Evolutionary conservation across 2,329 filamentous ascomycete species (phyloP), one percentile per base, ranked within the genome.

Genomic region (Penicillium sp.): DNA sequence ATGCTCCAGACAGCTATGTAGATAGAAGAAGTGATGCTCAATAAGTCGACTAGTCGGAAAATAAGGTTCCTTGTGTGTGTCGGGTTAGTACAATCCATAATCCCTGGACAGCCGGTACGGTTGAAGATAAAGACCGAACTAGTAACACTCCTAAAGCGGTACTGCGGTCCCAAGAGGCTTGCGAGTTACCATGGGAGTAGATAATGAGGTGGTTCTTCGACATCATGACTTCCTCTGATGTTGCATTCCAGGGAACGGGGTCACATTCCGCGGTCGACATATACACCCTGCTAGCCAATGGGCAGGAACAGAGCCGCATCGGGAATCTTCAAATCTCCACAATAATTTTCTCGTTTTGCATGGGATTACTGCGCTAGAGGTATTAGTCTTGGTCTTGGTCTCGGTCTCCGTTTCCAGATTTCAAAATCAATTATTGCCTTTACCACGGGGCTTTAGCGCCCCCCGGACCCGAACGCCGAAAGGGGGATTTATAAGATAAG

Each of bases 261-360:
- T 57, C 53, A 39, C 54, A 58, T 58, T 58, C 56, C 31, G 53
- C 32, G 48, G 47, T 43, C 35, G 26, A 37, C 35, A 15, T 12
- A 12, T 38, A 15, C 15, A 12, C 9, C 49, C 47, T 33, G 21
- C 22, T 24, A 8, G n/a, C 52, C 48, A 54, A 52, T 54, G 17
- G 15, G n/a, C 19, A 19, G 3, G 12, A 7, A 10, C 2, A 24
- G 17, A 40, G 29, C 53, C 53, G 53, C 41, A 46, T 55, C 39
- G 33, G 48, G 53, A 43, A 49, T 42, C 19, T 38, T 13, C 0
- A 22, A 28, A 5, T 31, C 17, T 42, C 19, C 40, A 42, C 12
- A 15, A 15, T 21, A 10, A 35, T 7, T 21, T 19, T 21, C n/a
- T 6, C 10, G 28, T 17, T 24, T 10, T 38, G n/a, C 9, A n/a